Evolutionary conservation across 345 rosid species (phyloP).

Genomic region (Eucalyptus paniculata): DNA sequence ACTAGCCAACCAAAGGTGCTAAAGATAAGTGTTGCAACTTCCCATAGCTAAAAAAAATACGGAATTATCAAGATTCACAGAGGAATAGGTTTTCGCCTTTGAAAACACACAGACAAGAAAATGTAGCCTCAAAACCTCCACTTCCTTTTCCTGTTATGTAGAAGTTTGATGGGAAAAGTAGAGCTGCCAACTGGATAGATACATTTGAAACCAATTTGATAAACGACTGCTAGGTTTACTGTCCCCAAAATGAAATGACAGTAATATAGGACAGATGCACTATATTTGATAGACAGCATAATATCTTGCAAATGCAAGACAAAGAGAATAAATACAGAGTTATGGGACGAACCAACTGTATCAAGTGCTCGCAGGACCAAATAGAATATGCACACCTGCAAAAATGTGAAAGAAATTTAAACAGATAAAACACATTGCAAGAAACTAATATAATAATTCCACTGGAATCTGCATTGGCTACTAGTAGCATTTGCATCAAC

Average conservation of each 20-base stretch:
- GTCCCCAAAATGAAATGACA: neutral
- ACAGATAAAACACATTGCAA: neutral
- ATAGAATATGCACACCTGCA: conserved; percentile 87
- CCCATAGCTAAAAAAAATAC: neutral
- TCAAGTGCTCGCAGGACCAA: conserved; percentile 97
- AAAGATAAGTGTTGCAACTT: neutral
- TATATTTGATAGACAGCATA: neutral
- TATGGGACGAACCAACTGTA: conserved; percentile 66
- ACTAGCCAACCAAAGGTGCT: neutral
- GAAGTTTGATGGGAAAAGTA: neutral
- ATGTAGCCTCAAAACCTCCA: neutral
- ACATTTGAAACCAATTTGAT: neutral
- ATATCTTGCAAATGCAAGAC: neutral
- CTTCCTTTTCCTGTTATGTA: neutral
- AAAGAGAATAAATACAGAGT: neutral
- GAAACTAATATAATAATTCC: neutral
- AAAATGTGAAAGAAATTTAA: neutral
- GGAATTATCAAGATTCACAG: neutral
- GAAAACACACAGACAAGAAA: neutral
- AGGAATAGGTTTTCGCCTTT: neutral
- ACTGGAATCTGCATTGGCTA: neutral
- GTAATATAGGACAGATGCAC: neutral
- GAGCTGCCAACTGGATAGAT: neutral
- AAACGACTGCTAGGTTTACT: neutral
- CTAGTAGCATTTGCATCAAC: neutral